Conservation (phyloP, 2,329 filamentous ascomycete genomes). For the Alternaria sp. region DNA sequence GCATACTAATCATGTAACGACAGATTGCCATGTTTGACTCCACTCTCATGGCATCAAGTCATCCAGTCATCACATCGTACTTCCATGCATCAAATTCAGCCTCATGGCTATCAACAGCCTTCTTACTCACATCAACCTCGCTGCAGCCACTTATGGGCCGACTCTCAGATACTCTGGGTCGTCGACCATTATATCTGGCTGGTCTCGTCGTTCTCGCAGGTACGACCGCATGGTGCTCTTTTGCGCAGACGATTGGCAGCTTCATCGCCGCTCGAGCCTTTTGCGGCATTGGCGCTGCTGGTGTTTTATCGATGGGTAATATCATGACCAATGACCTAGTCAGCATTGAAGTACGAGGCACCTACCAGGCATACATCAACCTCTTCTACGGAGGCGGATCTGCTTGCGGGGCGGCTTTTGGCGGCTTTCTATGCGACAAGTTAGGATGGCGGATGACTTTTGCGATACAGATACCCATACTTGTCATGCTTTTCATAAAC, state of each 20-base stretch:
- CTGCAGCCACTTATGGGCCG: conserved; percentile 78
- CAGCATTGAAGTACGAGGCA: conserved; percentile 73
- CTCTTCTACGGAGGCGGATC: conserved; percentile 63
- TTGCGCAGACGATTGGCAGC: conserved; percentile 70
- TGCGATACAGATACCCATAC: conserved; percentile 58
- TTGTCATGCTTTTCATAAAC: conserved; percentile 54
- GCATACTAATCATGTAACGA: conserved; percentile 48
- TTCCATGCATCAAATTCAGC: conserved; percentile 79
- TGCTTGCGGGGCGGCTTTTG: conserved; percentile 68
- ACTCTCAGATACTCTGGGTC: conserved; percentile 74
- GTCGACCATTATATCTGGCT: conserved; percentile 70
- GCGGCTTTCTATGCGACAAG: conserved; percentile 71
- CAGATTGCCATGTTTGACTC: conserved; percentile 67
- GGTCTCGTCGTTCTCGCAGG: conserved; percentile 67
- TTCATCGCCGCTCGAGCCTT: conserved; percentile 74
- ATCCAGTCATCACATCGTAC: conserved; percentile 81
- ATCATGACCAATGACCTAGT: conserved; percentile 78
- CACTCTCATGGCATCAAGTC: conserved; percentile 81
- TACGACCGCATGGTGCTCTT: conserved; percentile 72
- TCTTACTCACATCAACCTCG: conserved; percentile 76
- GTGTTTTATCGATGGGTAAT: conserved; percentile 69
- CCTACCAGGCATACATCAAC: conserved; percentile 74
- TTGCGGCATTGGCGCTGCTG: conserved; percentile 76
- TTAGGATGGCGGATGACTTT: conserved; percentile 78
- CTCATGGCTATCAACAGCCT: conserved; percentile 82